These are phyloP conservation scores for Forsythia suspensa DNA, from an alignment of 257 asterid species.

Conservation along the genomic window DNA sequence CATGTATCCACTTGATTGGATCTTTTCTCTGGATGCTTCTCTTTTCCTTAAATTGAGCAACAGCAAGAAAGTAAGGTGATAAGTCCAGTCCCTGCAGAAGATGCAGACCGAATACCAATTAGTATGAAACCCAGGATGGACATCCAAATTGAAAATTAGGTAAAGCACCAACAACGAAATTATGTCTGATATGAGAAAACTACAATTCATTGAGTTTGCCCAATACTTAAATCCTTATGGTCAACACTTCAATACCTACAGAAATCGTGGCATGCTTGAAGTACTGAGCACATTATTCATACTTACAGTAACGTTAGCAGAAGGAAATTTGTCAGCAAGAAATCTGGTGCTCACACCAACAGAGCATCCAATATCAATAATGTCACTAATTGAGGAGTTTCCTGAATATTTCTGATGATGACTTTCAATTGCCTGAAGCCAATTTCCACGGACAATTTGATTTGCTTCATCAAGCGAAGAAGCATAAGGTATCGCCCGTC, in stretches of 20 bases:
- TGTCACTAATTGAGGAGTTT: conserved; percentile 40
- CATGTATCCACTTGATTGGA: conserved; percentile 69
- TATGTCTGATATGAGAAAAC: neutral
- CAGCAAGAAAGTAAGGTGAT: conserved; percentile 89
- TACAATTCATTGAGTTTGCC: no score
- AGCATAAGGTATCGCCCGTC: conserved; percentile 77
- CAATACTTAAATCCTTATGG: neutral
- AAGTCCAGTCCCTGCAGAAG: conserved; percentile 77
- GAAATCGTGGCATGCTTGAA: neutral
- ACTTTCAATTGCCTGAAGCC: conserved; percentile 76
- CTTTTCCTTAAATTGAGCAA: conserved; percentile 79
- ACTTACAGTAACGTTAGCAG: conserved; percentile 71
- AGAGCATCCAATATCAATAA: conserved; percentile 92
- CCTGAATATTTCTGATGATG: conserved; percentile 62
- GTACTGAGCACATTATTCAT: neutral
- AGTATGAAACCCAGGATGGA: neutral
- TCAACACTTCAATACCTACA: neutral
- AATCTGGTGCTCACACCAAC: conserved; percentile 87
- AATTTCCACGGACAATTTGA: conserved; percentile 82
- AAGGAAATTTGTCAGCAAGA: conserved; percentile 67
- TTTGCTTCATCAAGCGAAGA: conserved; percentile 84
- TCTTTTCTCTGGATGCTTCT: conserved; percentile 39
- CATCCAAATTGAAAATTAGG: neutral
- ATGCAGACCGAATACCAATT: neutral
- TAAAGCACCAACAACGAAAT: neutral